phyloP scores from a whole-genome alignment of 2,329 filamentous ascomycete genomes.

The Teratosphaeria zuluensis region DNA sequence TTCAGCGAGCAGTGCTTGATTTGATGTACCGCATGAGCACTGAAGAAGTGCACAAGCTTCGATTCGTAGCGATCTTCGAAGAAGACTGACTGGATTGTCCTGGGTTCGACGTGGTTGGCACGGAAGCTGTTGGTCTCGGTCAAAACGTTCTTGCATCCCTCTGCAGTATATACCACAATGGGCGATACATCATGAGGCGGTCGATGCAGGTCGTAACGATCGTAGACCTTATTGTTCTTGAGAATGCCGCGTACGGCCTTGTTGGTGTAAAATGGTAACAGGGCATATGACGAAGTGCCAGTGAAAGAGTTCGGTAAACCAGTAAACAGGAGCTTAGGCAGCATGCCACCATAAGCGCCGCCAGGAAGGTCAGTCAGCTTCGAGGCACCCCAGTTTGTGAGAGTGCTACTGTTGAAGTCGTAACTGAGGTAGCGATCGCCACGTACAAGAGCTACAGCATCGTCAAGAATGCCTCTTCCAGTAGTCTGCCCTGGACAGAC shows the following conservation, averaged over 20 bases:
- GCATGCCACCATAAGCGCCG: constrained; percentile 37
- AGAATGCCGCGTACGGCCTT: constrained; percentile 39
- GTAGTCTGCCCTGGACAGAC: constrained; percentile 38
- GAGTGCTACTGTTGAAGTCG: constrained; percentile 39
- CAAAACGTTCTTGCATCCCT: constrained; percentile 41
- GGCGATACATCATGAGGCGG: constrained; percentile 34
- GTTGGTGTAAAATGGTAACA: constrained; percentile 44
- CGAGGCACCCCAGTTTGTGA: constrained; percentile 43
- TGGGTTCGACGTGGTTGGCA: constrained; percentile 34
- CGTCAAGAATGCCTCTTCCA: constrained; percentile 38
- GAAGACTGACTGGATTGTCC: constrained; percentile 37
- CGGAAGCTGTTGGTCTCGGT: constrained; percentile 41
- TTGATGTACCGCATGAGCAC: constrained; percentile 32
- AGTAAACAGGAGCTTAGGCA: constrained; percentile 36
- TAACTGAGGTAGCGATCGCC: constrained; percentile 39
- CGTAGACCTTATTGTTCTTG: constrained; percentile 35
- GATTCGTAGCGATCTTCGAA: constrained; percentile 37
- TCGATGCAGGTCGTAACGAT: constrained; percentile 38
- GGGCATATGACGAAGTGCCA: constrained; percentile 40
- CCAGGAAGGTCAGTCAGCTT: constrained; percentile 29
- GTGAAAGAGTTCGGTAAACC: constrained; percentile 39
- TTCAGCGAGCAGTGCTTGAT: constrained; percentile 40
- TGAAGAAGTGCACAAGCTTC: constrained; percentile 37
- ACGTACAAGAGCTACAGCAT: constrained; percentile 39
- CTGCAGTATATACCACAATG: constrained; percentile 40